Percentiles rank a stretch among this genome's conserved stretches.
Conservation (phyloP, 257 asterid species). For the Osmanthus fragrans region DNA sequence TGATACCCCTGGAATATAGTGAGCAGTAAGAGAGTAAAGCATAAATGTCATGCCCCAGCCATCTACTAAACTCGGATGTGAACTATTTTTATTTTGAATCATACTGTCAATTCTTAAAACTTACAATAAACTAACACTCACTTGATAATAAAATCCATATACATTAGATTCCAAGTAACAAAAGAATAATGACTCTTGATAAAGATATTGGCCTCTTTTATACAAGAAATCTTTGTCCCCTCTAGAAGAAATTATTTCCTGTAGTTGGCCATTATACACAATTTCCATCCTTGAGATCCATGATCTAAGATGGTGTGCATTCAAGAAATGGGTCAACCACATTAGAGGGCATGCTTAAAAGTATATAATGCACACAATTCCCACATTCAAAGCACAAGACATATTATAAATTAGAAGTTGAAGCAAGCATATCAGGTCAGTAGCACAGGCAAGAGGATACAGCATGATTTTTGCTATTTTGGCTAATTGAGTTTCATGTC, state of each 20-base stretch:
- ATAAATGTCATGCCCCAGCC: not conserved
- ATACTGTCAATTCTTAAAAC: not conserved
- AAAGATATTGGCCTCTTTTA: not conserved
- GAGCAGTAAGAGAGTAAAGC: not conserved
- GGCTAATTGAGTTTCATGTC: too few relatives aligned
- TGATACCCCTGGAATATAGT: conserved; percentile 60
- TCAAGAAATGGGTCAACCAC: too few relatives aligned
- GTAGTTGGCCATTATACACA: not conserved
- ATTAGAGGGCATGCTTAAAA: too few relatives aligned
- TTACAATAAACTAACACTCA: not conserved
- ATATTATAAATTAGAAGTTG: too few relatives aligned
- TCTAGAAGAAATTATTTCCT: not conserved
- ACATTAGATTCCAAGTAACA: not conserved
- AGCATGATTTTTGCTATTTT: too few relatives aligned
- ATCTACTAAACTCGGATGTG: not conserved
- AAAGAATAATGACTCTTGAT: not conserved
- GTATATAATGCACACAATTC: too few relatives aligned
- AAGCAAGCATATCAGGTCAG: too few relatives aligned
- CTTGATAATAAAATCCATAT: not conserved
- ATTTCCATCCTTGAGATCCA: not conserved
- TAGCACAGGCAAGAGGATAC: too few relatives aligned
- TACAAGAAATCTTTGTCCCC: not conserved
- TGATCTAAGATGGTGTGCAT: not conserved
- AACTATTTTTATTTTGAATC: not conserved
- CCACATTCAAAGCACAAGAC: too few relatives aligned